Evolutionary conservation across 352 stramenopile species (phyloP).

Genomic region (Peronospora farinosa): DNA sequence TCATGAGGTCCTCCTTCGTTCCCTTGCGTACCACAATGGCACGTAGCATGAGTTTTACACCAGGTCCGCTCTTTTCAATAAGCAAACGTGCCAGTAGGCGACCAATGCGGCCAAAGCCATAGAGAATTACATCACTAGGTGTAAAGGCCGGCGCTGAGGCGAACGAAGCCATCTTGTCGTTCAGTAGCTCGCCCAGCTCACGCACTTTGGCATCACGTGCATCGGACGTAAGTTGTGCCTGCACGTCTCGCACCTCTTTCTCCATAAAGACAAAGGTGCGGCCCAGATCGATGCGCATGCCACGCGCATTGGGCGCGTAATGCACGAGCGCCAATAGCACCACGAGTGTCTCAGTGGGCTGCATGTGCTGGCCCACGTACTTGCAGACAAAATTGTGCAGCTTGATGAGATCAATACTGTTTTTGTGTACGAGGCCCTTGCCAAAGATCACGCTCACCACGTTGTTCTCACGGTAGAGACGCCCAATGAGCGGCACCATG

Average conservation of each 20-base stretch:
- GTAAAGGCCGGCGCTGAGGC: conserved; percentile 32
- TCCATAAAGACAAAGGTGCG: conserved; percentile 69
- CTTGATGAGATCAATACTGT: conserved; percentile 81
- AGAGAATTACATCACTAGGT: conserved; percentile 77
- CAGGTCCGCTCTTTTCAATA: conserved; percentile 80
- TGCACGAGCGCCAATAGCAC: conserved; percentile 59
- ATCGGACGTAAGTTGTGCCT: conserved; percentile 29
- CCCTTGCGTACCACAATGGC: conserved; percentile 85
- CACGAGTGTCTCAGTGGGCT: conserved; percentile 64
- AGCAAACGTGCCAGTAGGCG: conserved; percentile 68
- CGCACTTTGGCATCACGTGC: conserved; percentile 40
- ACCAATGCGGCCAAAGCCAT: conserved; percentile 86
- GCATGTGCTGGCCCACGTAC: conserved; percentile 76
- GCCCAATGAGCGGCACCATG: conserved; percentile 79
- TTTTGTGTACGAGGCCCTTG: conserved; percentile 82
- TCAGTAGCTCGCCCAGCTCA: conserved; percentile 46
- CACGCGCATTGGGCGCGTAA: conserved; percentile 48
- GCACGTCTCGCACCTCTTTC: conserved; percentile 43
- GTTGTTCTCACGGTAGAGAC: conserved; percentile 79
- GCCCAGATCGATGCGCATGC: conserved; percentile 75
- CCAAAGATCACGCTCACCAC: conserved; percentile 78
- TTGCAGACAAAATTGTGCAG: conserved; percentile 80
- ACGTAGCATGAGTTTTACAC: conserved; percentile 84
- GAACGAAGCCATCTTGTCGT: conserved; percentile 53
- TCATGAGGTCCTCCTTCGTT: conserved; percentile 75